Evolutionary conservation across 495 filamentous ascomycete species (phyloP), one percentile per base, ranked within the genome.

Genomic region (Aspergillus nidulans): DNA sequence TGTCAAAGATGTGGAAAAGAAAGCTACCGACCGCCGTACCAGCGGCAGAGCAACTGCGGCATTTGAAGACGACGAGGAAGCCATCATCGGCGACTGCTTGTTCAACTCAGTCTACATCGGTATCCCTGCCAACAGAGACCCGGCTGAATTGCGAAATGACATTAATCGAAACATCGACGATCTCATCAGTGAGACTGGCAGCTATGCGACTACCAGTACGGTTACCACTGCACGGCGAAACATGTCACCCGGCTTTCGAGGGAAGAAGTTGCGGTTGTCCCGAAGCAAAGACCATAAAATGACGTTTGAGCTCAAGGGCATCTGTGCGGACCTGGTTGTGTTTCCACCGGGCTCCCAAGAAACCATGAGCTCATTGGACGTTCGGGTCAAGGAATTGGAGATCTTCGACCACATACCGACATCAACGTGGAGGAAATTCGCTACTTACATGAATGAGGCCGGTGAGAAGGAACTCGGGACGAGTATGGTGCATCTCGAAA

Each of bases 91-190:
- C 1, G 94, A 97, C 66, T 95, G 91, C 63, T 79, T 99, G 19
- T 99, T 99, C 81, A 97, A 97, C 62, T 97, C 94, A 0, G 96
- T 99, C 45, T 99, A 97, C 71, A 95, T 99, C 51, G 92, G 88
- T 19, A 89, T 99, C 42, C 87, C 91, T 3, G 80, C 87, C 16
- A 95, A 91, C 58, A 83, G 85, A 45, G 92, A 97, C 63, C 90
- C 90, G 7, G 78, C 77, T 9, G 89, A 95, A 30, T 78, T 97
- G 15, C 75, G 87, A 9, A 82, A 81, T 24, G 89, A 88, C 44
- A 92, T 99, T 68, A 96, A 95, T 66, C 83, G 85, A 41, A 82
- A 92, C 51, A 79, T 97, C 41, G 87, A 96, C 56, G 95, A 97
- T 59, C 76, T 88, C 44, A 81, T 80, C 7, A 96, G 89, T 50